Conservation (phyloP, 2,329 filamentous ascomycete species). For the Xylaria sp. region DNA sequence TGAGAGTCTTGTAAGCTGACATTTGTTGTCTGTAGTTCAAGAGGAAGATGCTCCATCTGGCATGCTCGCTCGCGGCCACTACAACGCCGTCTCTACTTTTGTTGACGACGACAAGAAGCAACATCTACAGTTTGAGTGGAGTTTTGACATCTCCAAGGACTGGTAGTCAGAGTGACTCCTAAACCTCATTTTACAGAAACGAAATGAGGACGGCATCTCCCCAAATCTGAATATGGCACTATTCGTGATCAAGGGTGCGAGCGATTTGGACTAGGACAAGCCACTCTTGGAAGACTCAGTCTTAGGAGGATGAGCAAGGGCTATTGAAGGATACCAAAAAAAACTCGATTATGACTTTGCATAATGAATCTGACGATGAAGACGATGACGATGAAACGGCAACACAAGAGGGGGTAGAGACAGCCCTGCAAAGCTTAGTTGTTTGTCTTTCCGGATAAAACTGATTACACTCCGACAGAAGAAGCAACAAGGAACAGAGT, state of each 20-base stretch:
- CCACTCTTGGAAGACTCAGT: conserved; percentile 8
- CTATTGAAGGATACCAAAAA: conserved; percentile 16
- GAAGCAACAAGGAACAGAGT: neutral
- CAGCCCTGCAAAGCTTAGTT: neutral
- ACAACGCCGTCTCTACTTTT: conserved; percentile 89
- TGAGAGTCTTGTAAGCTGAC: conserved; percentile 26
- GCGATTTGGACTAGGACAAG: conserved; percentile 11
- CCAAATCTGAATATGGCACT: neutral
- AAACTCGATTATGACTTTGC: conserved; percentile 22
- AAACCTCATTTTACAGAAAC: conserved; percentile 9
- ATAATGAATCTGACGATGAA: conserved; percentile 26
- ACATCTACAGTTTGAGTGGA: conserved; percentile 94
- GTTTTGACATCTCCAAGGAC: conserved; percentile 95
- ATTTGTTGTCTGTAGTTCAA: conserved; percentile 69
- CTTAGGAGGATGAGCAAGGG: conserved; percentile 10
- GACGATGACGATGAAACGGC: conserved; percentile 21
- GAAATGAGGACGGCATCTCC: conserved; percentile 8
- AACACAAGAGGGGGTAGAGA: conserved; percentile 5
- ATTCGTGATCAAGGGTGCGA: neutral
- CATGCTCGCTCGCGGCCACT: conserved; percentile 89
- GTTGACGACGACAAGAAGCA: conserved; percentile 93
- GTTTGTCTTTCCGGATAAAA: conserved; percentile 13
- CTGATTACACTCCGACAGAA: neutral
- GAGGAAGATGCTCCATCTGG: conserved; percentile 92
- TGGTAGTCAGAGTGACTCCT: conserved; percentile 68